Evolutionary conservation across 208 protist species (phyloP).

Genomic region (Acanthamoeba lenticulata): DNA sequence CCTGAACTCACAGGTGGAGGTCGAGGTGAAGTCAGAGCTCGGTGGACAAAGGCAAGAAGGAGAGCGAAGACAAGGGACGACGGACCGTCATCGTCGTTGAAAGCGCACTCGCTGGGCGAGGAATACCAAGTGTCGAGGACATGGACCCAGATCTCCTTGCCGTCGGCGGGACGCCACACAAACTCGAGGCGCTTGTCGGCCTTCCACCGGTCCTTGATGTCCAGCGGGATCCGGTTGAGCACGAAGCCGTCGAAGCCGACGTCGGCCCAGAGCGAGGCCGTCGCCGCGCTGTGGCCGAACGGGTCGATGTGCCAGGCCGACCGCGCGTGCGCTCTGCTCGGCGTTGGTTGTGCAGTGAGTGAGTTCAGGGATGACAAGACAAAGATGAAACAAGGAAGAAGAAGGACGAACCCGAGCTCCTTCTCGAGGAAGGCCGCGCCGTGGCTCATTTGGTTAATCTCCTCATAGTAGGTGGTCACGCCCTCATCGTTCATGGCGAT

Average conservation of each 20-base stretch:
- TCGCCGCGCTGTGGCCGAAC: conserved; percentile 12
- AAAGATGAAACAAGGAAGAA: not conserved
- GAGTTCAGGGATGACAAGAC: not conserved
- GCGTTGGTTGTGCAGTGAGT: not conserved
- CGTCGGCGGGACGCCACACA: conserved; percentile 70
- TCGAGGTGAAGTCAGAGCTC: not conserved
- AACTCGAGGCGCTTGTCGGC: conserved; percentile 69
- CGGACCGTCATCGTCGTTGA: not conserved
- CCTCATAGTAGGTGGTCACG: not conserved
- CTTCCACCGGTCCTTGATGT: not conserved
- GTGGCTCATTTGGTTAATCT: conserved; percentile 48
- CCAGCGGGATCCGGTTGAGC: conserved; percentile 24
- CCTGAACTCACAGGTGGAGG: not conserved
- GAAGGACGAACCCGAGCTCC: not conserved
- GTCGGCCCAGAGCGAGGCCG: not conserved
- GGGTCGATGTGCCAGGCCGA: conserved; percentile 51
- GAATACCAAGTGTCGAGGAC: conserved; percentile 68
- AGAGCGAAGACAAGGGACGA: not conserved
- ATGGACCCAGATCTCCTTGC: conserved; percentile 67
- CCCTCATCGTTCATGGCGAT: conserved; percentile 34
- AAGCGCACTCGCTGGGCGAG: not conserved
- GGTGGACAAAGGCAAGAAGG: not conserved
- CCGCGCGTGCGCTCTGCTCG: not conserved
- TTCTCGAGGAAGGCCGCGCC: not conserved
- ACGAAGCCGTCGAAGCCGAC: conserved; percentile 58